Conservation (phyloP, 2,329 filamentous ascomycete species). For the Hypoxylon sp. region DNA sequence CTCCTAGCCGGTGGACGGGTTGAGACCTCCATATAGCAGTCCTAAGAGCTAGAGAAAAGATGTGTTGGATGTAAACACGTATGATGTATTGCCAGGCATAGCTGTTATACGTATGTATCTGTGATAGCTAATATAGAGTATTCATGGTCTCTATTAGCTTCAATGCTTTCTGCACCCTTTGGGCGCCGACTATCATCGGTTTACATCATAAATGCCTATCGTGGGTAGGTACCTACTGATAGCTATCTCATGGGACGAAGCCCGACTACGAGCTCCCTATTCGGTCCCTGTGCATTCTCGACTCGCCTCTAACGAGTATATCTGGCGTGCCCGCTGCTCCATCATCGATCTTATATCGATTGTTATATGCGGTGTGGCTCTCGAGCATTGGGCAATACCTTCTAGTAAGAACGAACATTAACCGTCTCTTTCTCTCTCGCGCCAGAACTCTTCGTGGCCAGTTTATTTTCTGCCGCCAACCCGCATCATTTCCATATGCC, state of each 20-base stretch:
- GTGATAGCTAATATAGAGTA: not conserved
- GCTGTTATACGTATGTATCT: not conserved
- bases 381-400: conserved; percentile 34
- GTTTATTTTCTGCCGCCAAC: conserved; percentile 41
- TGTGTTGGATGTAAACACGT: not conserved
- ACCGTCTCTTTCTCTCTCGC: conserved; percentile 29
- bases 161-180: conserved; percentile 11
- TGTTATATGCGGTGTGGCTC: conserved; percentile 29
- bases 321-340: conserved; percentile 25
- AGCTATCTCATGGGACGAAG: conserved; percentile 27
- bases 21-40: not conserved
- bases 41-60: not conserved
- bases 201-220: conserved; percentile 31
- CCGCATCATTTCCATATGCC: conserved; percentile 46
- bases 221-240: conserved; percentile 17
- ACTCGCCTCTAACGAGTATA: conserved; percentile 40
- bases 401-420: conserved; percentile 43
- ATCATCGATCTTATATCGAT: conserved; percentile 43
- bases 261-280: conserved; percentile 24
- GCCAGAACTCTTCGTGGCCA: conserved; percentile 31
- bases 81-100: conserved; percentile 3
- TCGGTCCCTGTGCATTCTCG: conserved; percentile 29
- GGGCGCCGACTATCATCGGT: conserved; percentile 24
- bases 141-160: conserved; percentile 26
- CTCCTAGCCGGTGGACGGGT: not conserved